phyloP scores from a whole-genome alignment of 148 eudicot genomes.

The Nepenthes mirabilis region DNA sequence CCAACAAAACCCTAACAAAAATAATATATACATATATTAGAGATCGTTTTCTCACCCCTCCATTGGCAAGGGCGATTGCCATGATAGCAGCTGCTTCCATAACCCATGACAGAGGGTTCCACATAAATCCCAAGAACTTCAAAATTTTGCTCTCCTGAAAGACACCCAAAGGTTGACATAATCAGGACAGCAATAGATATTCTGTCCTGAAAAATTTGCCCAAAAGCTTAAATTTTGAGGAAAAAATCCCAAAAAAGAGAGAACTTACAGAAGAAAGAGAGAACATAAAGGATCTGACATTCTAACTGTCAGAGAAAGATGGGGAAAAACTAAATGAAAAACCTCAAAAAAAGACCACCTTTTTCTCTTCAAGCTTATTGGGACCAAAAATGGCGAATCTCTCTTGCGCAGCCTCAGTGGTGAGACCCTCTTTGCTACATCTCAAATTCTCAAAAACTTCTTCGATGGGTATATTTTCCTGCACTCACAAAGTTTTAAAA shows the following conservation, averaged over 20 bases:
- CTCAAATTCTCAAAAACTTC: slow-evolving; percentile 96
- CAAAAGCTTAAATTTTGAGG: not conserved
- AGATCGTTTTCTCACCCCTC: slow-evolving; percentile 58
- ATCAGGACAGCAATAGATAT: not conserved
- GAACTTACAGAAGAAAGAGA: not conserved
- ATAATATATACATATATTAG: not conserved
- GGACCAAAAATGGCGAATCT: slow-evolving; percentile 85
- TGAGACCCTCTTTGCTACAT: slow-evolving; percentile 87
- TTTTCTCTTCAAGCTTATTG: slow-evolving; percentile 96
- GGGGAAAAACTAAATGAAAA: not conserved
- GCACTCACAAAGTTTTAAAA: slow-evolving; percentile 20
- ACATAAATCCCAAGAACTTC: slow-evolving; percentile 98
- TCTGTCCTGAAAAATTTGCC: not conserved
- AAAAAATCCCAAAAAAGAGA: slow-evolving; percentile 2
- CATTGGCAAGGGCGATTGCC: slow-evolving; percentile 99
- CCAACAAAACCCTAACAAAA: not conserved
- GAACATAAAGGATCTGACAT: not conserved
- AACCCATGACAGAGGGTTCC: slow-evolving; percentile 99
- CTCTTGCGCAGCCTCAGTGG: slow-evolving; percentile 66
- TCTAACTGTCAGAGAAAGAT: not conserved
- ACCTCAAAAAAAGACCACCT: slow-evolving; percentile 23
- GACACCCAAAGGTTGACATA: slow-evolving; percentile 16
- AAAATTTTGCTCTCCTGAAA: slow-evolving; percentile 91
- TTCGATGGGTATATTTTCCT: slow-evolving; percentile 94
- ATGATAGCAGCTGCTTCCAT: slow-evolving; percentile 99